phyloP scores from a whole-genome alignment of 441 rosid species.

The Mallotus japonicus region DNA sequence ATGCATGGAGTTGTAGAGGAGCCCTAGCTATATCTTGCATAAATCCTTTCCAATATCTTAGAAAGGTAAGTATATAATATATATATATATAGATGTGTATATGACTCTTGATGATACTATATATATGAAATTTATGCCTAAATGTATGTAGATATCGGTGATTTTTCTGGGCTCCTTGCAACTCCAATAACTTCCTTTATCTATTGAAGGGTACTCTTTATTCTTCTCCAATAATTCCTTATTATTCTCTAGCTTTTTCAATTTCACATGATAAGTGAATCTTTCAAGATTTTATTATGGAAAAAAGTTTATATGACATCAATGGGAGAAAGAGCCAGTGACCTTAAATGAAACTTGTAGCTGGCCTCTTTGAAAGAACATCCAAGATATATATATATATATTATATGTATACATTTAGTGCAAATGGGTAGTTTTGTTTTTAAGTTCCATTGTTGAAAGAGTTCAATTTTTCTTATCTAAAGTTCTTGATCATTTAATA shows the following conservation, averaged over 20 bases:
- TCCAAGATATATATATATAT: too few species aligned
- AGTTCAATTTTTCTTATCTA: background rate
- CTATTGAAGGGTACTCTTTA: background rate
- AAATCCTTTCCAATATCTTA: background rate
- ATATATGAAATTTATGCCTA: background rate
- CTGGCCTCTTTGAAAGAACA: background rate
- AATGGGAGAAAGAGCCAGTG: background rate
- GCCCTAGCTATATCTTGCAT: constrained; percentile 10
- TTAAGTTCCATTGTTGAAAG: too few species aligned
- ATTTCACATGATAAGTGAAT: background rate
- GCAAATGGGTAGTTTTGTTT: too few species aligned
- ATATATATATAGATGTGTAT: background rate
- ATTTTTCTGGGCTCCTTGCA: constrained; percentile 19
- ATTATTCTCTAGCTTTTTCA: too few species aligned
- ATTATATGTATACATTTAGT: too few species aligned
- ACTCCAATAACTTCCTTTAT: background rate
- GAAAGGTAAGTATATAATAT: background rate
- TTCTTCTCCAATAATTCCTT: background rate
- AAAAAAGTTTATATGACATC: background rate
- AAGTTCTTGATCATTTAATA: background rate
- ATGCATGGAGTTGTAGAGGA: constrained; percentile 34
- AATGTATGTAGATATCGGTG: background rate
- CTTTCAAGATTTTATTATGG: background rate
- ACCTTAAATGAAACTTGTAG: background rate
- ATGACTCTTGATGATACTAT: background rate